phyloP scores from a whole-genome alignment of 345 rosid genomes.

The Atalantia buxifolia region DNA sequence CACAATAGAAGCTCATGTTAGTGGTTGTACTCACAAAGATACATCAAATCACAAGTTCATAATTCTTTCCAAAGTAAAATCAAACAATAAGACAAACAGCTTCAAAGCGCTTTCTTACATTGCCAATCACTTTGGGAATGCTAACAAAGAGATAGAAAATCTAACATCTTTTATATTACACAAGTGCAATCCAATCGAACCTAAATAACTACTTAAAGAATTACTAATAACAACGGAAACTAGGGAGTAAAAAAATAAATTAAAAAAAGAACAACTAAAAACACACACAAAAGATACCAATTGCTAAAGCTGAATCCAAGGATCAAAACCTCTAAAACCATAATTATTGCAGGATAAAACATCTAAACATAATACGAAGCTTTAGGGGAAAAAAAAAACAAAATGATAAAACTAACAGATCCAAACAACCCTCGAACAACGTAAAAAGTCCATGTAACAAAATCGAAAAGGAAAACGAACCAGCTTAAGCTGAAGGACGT shows the following conservation, averaged over 20 bases:
- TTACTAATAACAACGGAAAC: neutral
- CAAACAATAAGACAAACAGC: neutral
- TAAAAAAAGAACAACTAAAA: neutral
- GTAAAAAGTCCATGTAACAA: neutral
- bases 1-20: neutral
- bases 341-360: neutral
- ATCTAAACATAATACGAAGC: neutral
- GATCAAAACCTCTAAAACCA: neutral
- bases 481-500: slow-evolving; percentile 95
- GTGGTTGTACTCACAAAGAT: neutral
- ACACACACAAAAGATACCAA: neutral
- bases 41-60: neutral
- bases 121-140: neutral
- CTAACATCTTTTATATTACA: neutral
- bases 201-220: neutral
- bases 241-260: no score
- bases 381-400: neutral
- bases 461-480: slow-evolving; percentile 31
- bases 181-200: neutral
- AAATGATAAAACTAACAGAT: neutral
- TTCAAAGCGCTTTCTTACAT: neutral
- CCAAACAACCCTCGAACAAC: neutral
- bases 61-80: neutral
- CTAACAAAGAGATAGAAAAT: neutral
- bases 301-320: neutral